These are phyloP conservation scores for Glycyrrhiza uralensis DNA, from an alignment of 306 rosid genomes.

Conservation along the genomic window DNA sequence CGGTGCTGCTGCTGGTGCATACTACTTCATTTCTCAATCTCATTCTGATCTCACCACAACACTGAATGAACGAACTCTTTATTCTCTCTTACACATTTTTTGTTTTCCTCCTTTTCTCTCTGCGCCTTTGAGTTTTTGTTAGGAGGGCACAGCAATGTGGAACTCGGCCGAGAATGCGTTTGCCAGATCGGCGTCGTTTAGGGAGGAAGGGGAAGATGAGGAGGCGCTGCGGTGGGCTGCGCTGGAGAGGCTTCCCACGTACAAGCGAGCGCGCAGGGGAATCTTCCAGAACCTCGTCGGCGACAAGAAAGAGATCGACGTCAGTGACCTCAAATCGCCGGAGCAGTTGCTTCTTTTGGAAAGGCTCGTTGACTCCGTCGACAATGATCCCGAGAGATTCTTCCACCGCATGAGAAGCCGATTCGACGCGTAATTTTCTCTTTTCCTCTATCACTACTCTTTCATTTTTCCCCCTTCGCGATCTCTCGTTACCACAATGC, in stretches of 20 bases:
- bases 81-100: not conserved
- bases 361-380: constrained; percentile 50
- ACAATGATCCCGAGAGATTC: constrained; percentile 68
- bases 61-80: no score
- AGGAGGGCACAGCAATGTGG: constrained; percentile 67
- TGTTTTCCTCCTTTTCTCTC: not conserved
- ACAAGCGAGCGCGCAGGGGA: constrained; percentile 72
- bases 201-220: constrained; percentile 65
- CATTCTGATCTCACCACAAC: no score
- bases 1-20: not conserved
- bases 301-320: constrained; percentile 62
- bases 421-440: constrained; percentile 66
- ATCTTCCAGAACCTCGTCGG: constrained; percentile 70
- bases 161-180: constrained; percentile 84
- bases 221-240: constrained; percentile 99
- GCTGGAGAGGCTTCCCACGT: constrained; percentile 84
- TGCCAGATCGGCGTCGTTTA: constrained; percentile 54
- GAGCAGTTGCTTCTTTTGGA: constrained; percentile 71
- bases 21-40: not conserved
- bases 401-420: constrained; percentile 69
- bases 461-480: no score
- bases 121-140: not conserved
- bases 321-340: constrained; percentile 51
- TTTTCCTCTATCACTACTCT: not conserved
- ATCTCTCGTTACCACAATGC: constrained; percentile 13